Conservation (phyloP, 805 yeast genomes). For the Sugiyamaella qingdaonensis region DNA sequence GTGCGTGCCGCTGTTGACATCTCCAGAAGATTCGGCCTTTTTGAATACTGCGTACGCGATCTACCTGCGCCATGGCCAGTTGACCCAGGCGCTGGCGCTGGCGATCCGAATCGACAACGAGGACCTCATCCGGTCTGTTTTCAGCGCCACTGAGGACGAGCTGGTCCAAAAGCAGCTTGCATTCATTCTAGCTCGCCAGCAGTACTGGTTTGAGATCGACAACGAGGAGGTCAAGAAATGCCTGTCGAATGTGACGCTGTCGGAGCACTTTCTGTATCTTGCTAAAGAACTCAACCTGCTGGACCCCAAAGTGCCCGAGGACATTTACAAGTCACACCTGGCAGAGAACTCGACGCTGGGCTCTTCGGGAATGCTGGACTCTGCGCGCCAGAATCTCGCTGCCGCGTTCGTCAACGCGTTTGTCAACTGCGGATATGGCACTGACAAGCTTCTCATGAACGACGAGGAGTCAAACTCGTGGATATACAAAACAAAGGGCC, state of each 20-base stretch:
- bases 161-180: constrained; percentile 82
- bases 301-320: constrained; percentile 92
- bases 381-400: constrained; percentile 93
- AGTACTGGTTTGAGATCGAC: constrained; percentile 62
- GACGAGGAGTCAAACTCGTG: constrained; percentile 72
- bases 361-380: constrained; percentile 57
- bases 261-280: constrained; percentile 74
- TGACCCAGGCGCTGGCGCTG: constrained; percentile 84
- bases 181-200: constrained; percentile 81
- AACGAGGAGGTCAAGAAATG: constrained; percentile 69
- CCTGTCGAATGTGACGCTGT: constrained; percentile 71
- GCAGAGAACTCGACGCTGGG: constrained; percentile 61
- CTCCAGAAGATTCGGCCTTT: constrained; percentile 86
- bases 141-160: constrained; percentile 71
- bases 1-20: constrained; percentile 94
- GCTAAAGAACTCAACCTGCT: constrained; percentile 82
- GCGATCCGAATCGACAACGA: constrained; percentile 89
- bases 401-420: constrained; percentile 91
- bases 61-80: constrained; percentile 69
- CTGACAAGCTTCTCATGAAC: constrained; percentile 67
- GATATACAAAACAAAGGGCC: constrained; percentile 88
- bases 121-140: constrained; percentile 69
- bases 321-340: constrained; percentile 84
- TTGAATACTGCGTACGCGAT: constrained; percentile 84
- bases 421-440: constrained; percentile 85